Evolutionary conservation across 108 stramenopile species (phyloP), one percentile per base, ranked within the genome.

Genomic region (Mediolabrus comicus): DNA sequence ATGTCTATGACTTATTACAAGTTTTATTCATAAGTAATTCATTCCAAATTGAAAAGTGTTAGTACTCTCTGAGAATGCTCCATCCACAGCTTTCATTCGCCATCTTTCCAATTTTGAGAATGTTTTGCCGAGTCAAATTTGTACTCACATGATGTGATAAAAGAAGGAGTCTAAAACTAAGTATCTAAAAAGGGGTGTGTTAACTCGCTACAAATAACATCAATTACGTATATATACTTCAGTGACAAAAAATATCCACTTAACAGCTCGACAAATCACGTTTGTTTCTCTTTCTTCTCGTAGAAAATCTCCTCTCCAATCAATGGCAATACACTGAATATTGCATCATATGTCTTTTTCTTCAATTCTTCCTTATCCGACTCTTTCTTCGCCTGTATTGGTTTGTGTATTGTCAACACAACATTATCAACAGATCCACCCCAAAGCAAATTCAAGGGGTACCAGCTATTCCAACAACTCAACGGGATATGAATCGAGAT

Each of bases 401-500:
- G 74, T 54, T 84, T 69, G 49, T 91, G 89, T 17, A 89, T 68
- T 17, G 88, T 90, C 54, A 93, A 41, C 10, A 84, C 77, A 32
- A 89, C 79, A 16, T 81, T 85, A 30, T 72, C 65, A 0, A 41
- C 26, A 14, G 58, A 51, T 32, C 70, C 79, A 27, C 73, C 74
- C 83, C 80, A 84, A 5, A 82, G 25, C 31, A 82, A 56, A 36
- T 34, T 74, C 13, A 92, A 63, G 11, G 92, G 92, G 77, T 94
- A 88, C 70, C 41, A 61, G n/a, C 79, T 75, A 76, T 94, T 89
- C 92, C 92, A 94, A 12, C 74, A 77, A 38, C 62, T 76, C 43
- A 79, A 36, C 14, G 92, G 92, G 49, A 94, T 87, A 12, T 91
- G 74, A 53, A 94, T 82, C n/a, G 86, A 86, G 35, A 94, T 63